Evolutionary conservation across 805 yeast species (phyloP).

Genomic region (Yamadazyma scolyti): DNA sequence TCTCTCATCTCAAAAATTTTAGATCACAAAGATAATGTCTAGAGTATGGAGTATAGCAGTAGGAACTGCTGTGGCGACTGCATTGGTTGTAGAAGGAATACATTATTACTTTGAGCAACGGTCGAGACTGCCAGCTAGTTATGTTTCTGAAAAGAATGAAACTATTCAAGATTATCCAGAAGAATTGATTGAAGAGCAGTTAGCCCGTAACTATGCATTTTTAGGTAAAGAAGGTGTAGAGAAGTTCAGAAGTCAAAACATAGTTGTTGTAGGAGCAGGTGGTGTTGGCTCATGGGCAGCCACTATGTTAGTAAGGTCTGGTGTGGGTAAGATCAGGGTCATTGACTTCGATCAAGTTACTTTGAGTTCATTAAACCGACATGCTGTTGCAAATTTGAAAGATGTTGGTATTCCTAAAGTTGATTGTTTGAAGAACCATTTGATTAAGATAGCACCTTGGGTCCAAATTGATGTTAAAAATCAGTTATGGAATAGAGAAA

Average conservation of each 20-base stretch:
- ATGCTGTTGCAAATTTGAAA: slow-evolving; percentile 83
- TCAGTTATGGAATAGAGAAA: slow-evolving; percentile 69
- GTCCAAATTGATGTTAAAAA: slow-evolving; percentile 72
- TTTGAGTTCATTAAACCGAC: slow-evolving; percentile 86
- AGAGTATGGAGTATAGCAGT: slow-evolving; percentile 14
- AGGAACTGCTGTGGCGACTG: slow-evolving; percentile 21
- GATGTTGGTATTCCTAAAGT: slow-evolving; percentile 96
- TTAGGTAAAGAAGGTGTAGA: slow-evolving; percentile 81
- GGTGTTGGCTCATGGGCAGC: slow-evolving; percentile 98
- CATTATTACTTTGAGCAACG: slow-evolving; percentile 24
- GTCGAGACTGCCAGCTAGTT: too few species aligned
- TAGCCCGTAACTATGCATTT: slow-evolving; percentile 91
- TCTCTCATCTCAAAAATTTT: too few species aligned
- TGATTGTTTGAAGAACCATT: slow-evolving; percentile 65
- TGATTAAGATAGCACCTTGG: slow-evolving; percentile 89
- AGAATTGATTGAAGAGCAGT: slow-evolving; percentile 81
- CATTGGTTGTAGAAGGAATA: slow-evolving; percentile 31
- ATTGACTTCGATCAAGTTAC: slow-evolving; percentile 97
- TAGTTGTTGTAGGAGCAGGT: slow-evolving; percentile 90
- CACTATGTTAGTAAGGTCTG: slow-evolving; percentile 88
- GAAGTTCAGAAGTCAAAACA: slow-evolving; percentile 63
- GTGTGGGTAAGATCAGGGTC: slow-evolving; percentile 72
- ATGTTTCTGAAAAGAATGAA: slow-evolving; percentile 4
- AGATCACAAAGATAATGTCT: too few species aligned
- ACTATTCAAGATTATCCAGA: slow-evolving; percentile 41